Evolutionary conservation across 179 eudicot genomes (phyloP).

Genomic region (Drosera spatulata): DNA sequence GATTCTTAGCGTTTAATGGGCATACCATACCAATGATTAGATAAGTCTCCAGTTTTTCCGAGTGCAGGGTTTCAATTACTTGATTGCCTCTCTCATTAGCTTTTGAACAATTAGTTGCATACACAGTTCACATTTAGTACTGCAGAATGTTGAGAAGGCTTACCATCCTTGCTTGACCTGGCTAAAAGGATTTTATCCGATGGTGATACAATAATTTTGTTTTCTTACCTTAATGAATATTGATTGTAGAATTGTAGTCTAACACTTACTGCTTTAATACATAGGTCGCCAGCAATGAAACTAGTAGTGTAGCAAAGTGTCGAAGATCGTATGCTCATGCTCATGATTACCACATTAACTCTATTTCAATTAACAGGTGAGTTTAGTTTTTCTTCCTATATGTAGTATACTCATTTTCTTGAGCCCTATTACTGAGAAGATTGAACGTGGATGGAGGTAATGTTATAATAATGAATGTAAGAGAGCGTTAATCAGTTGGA

Average conservation of each 20-base stretch:
- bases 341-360: conserved; percentile 92
- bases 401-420: too few species aligned
- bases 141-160: background rate
- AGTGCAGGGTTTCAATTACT: too few species aligned
- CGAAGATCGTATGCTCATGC: conserved; percentile 96
- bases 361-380: conserved; percentile 88
- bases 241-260: background rate
- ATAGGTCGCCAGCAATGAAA: conserved; percentile 75
- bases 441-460: too few species aligned
- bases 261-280: conserved; percentile 1
- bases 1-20: too few species aligned
- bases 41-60: too few species aligned
- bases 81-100: too few species aligned
- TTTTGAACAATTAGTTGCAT: too few species aligned
- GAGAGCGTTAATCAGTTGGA: too few species aligned
- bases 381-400: background rate
- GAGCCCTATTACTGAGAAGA: too few species aligned
- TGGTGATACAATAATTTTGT: background rate
- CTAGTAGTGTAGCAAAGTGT: conserved; percentile 77
- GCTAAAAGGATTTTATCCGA: background rate
- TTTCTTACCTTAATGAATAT: background rate
- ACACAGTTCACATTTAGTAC: too few species aligned
- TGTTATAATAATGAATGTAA: too few species aligned
- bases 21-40: too few species aligned
- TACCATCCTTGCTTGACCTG: background rate